Evolutionary conservation across 495 filamentous ascomycete species (phyloP).

Genomic region (Lophiostoma macrostomum): DNA sequence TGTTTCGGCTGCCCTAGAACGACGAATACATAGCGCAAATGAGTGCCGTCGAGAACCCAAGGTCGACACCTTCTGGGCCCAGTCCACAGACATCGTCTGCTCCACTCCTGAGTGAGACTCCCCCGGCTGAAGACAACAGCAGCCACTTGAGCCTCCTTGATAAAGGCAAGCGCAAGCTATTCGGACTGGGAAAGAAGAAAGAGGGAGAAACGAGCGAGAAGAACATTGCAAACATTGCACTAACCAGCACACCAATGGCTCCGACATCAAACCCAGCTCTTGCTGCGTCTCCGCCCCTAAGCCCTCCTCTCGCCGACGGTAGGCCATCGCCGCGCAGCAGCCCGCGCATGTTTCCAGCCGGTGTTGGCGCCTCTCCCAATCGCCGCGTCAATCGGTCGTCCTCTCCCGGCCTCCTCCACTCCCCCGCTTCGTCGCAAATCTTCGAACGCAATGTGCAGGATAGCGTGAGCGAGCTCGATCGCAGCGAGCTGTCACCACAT

Average conservation of each 20-base stretch:
- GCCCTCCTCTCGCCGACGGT: slow-evolving; percentile 11
- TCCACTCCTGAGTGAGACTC: slow-evolving; percentile 17
- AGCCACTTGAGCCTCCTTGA: slow-evolving; percentile 25
- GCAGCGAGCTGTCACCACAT: slow-evolving; percentile 59
- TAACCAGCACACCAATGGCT: slow-evolving; percentile 11
- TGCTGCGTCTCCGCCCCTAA: slow-evolving; percentile 15
- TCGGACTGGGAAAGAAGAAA: slow-evolving; percentile 29
- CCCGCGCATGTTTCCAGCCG: slow-evolving; percentile 29
- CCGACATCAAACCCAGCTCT: slow-evolving; percentile 18
- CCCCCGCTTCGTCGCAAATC: slow-evolving; percentile 67
- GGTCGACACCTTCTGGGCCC: slow-evolving; percentile 13
- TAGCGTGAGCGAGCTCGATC: slow-evolving; percentile 48
- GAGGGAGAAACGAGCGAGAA: slow-evolving; percentile 18
- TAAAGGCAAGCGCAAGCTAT: slow-evolving; percentile 32
- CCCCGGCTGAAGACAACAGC: slow-evolving; percentile 1
- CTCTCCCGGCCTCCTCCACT: slow-evolving; percentile 44
- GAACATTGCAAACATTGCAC: too few relatives aligned
- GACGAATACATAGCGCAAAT: slow-evolving; percentile 11
- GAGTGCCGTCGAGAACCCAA: slow-evolving; percentile 21
- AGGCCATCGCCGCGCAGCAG: slow-evolving; percentile 29
- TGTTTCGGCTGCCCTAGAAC: too few relatives aligned
- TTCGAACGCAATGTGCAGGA: slow-evolving; percentile 95
- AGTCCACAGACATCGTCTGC: slow-evolving; percentile 13
- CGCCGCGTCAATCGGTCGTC: slow-evolving; percentile 37
- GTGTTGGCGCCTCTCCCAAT: slow-evolving; percentile 22